These are phyloP conservation scores for Trichoderma sp. DNA, from an alignment of 2,329 filamentous ascomycete species.

Conservation along the genomic window DNA sequence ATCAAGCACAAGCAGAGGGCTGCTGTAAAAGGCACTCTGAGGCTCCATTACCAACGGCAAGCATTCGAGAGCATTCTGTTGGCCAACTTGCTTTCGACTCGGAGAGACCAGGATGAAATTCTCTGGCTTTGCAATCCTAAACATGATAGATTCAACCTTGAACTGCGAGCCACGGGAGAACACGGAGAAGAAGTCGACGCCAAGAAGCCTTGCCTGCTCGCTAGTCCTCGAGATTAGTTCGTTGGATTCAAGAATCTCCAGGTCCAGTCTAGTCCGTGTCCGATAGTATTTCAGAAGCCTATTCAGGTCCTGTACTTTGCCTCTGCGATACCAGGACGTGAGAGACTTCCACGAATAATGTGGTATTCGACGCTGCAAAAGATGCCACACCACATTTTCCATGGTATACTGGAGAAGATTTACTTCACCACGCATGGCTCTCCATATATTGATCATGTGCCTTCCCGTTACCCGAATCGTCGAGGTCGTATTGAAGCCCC, in stretches of 20 bases:
- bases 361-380: conserved; percentile 83
- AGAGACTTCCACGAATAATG: conserved; percentile 80
- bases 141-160: conserved; percentile 99
- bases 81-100: conserved; percentile 85
- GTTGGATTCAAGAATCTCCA: conserved; percentile 90
- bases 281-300: conserved; percentile 80
- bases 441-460: conserved; percentile 97
- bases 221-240: conserved; percentile 87
- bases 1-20: conserved; percentile 86
- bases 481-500: conserved; percentile 93
- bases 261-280: conserved; percentile 72
- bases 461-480: conserved; percentile 90
- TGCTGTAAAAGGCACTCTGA: conserved; percentile 89
- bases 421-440: conserved; percentile 90
- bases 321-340: conserved; percentile 77
- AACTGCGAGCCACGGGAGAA: conserved; percentile 95
- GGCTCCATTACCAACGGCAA: conserved; percentile 97
- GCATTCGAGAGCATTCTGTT: conserved; percentile 93
- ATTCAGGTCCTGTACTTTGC: conserved; percentile 66
- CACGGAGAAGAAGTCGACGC: conserved; percentile 96
- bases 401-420: conserved; percentile 92
- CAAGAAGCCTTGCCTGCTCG: conserved; percentile 89
- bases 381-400: conserved; percentile 92
- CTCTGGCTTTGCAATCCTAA: conserved; percentile 95
- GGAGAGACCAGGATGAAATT: conserved; percentile 90